phyloP scores from a whole-genome alignment of 1,284 basidiomycete genomes.

The Peniophora sp. region DNA sequence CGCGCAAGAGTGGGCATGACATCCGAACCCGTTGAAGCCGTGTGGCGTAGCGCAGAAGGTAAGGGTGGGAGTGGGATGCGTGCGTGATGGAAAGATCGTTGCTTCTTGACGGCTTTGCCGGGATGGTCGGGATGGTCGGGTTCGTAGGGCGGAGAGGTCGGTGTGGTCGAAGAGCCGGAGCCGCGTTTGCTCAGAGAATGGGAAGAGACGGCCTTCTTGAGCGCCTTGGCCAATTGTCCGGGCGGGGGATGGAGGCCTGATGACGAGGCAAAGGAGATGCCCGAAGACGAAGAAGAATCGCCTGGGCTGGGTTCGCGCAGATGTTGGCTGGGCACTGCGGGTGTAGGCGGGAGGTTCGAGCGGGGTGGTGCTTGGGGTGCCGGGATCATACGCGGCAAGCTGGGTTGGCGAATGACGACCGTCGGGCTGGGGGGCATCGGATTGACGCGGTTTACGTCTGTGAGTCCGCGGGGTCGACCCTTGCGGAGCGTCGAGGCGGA shows the following conservation, averaged over 20 bases:
- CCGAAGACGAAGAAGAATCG: slow-evolving; percentile 25
- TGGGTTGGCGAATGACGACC: too few relatives aligned
- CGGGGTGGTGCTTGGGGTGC: too few relatives aligned
- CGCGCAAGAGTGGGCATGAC: too few relatives aligned
- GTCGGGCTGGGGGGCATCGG: too few relatives aligned
- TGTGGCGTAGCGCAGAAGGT: slow-evolving; percentile 18
- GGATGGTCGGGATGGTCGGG: slow-evolving; percentile 10
- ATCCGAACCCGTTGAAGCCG: slow-evolving; percentile 11
- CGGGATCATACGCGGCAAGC: too few relatives aligned
- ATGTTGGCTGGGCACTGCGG: slow-evolving; percentile 8
- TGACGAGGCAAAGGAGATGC: slow-evolving; percentile 34
- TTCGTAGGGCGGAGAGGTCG: slow-evolving; percentile 9
- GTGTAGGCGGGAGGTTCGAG: slow-evolving; percentile 6
- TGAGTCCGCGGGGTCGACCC: too few relatives aligned
- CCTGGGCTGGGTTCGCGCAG: slow-evolving; percentile 3
- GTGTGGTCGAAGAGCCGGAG: slow-evolving; percentile 13
- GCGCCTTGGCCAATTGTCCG: slow-evolving; percentile 14
- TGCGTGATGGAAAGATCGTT: slow-evolving; percentile 29
- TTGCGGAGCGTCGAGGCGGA: slow-evolving; percentile 13
- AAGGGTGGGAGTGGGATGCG: slow-evolving; percentile 26
- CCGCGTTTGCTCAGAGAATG: slow-evolving; percentile 35
- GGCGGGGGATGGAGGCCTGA: slow-evolving; percentile 11
- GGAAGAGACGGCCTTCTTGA: slow-evolving; percentile 53
- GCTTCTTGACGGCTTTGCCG: slow-evolving; percentile 21
- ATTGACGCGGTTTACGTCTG: too few relatives aligned